Conservation (phyloP, 352 stramenopile species). For the Pythium coloratum region DNA sequence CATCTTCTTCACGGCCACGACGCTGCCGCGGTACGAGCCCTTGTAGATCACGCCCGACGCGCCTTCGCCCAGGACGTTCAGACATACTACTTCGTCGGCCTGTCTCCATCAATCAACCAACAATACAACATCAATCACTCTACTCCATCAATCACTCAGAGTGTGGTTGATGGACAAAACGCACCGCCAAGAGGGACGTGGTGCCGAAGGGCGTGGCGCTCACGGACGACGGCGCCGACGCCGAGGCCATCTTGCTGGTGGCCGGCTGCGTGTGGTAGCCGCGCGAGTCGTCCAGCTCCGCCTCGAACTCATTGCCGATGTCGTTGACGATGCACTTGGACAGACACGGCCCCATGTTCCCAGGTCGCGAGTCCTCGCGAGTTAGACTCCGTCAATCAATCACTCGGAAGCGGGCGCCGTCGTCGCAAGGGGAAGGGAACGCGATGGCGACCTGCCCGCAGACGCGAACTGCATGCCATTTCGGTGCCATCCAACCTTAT, state of each 20-base stretch:
- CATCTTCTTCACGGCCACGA: constrained; percentile 88
- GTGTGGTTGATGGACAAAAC: constrained; percentile 8
- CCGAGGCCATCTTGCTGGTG: constrained; percentile 25
- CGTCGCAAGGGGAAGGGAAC: neutral
- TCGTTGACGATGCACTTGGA: constrained; percentile 84
- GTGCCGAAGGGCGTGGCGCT: constrained; percentile 53
- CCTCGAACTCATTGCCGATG: constrained; percentile 84
- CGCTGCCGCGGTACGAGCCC: constrained; percentile 80
- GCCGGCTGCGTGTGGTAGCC: constrained; percentile 54
- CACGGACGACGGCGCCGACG: constrained; percentile 5
- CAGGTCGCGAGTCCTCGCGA: no score
- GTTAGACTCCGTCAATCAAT: no score
- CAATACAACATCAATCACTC: neutral
- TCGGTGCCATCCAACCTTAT: neutral
- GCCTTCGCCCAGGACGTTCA: constrained; percentile 76
- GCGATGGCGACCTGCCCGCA: neutral
- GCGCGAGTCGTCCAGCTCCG: constrained; percentile 75
- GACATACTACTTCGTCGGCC: constrained; percentile 84
- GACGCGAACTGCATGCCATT: neutral
- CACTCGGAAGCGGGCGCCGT: no score
- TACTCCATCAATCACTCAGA: neutral
- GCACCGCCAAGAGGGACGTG: constrained; percentile 73
- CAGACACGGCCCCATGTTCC: constrained; percentile 79
- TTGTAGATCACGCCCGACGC: constrained; percentile 84
- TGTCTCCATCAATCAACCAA: constrained; percentile 14